Evolutionary conservation across 495 filamentous ascomycete genomes (phyloP).

Genomic region (Penicillium arizonense): DNA sequence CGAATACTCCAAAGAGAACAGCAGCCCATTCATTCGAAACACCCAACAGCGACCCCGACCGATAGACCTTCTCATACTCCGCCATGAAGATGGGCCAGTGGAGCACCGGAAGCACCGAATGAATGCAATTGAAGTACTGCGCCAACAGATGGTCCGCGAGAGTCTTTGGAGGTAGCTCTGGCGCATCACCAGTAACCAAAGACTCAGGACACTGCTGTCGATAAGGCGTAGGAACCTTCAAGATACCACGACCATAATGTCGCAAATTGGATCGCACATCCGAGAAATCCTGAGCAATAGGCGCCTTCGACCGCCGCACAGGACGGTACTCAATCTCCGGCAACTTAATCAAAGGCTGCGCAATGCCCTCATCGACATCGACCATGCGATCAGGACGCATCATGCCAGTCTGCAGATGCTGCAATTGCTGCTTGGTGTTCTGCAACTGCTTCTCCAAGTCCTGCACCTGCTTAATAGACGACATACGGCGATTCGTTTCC

Average conservation of each 20-base stretch:
- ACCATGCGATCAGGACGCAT: slow-evolving; percentile 42
- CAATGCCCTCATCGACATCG: slow-evolving; percentile 60
- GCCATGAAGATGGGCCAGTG: slow-evolving; percentile 85
- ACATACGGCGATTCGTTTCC: slow-evolving; percentile 98
- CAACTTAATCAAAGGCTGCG: slow-evolving; percentile 61
- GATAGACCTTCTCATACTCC: slow-evolving; percentile 77
- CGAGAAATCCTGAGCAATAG: slow-evolving; percentile 64
- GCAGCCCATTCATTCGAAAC: slow-evolving; percentile 75
- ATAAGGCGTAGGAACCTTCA: slow-evolving; percentile 76
- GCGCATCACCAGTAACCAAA: slow-evolving; percentile 53
- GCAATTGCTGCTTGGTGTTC: slow-evolving; percentile 69
- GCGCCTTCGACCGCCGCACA: slow-evolving; percentile 56
- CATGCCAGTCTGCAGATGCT: slow-evolving; percentile 58
- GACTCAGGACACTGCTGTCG: slow-evolving; percentile 53
- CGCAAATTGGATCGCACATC: slow-evolving; percentile 70
- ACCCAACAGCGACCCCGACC: slow-evolving; percentile 57
- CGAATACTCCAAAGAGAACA: slow-evolving; percentile 80
- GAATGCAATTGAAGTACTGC: slow-evolving; percentile 73
- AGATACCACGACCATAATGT: slow-evolving; percentile 71
- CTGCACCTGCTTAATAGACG: slow-evolving; percentile 98
- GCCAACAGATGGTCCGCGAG: slow-evolving; percentile 73
- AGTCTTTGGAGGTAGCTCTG: slow-evolving; percentile 67
- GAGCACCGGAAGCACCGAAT: slow-evolving; percentile 77
- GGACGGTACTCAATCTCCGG: slow-evolving; percentile 69
- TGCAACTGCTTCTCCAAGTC: slow-evolving; percentile 92